phyloP scores from a whole-genome alignment of 345 rosid genomes.

The Draba incana region DNA sequence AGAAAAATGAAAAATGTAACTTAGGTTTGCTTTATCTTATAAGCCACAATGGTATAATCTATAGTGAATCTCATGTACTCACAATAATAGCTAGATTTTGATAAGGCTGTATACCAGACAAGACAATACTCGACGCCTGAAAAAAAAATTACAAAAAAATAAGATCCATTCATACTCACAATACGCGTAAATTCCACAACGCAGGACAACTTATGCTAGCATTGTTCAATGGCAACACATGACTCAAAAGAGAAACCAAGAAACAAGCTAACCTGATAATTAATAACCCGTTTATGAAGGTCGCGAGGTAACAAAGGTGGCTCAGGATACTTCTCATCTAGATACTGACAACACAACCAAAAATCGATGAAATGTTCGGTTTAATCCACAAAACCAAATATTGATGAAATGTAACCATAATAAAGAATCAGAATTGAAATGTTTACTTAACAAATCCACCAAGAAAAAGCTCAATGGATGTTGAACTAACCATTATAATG shows the following conservation, averaged over 20 bases:
- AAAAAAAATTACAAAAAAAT: conserved; percentile 5
- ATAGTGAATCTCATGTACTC: conserved; percentile 27
- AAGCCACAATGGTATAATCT: not conserved
- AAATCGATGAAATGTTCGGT: not conserved
- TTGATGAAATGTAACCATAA: too few relatives aligned
- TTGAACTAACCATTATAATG: conserved; percentile 47
- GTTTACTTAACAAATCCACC: too few relatives aligned
- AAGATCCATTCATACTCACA: conserved; percentile 8
- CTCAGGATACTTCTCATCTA: conserved; percentile 86
- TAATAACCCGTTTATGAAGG: conserved; percentile 61
- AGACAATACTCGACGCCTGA: conserved; percentile 77
- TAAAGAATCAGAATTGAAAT: too few relatives aligned
- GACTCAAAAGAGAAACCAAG: not conserved
- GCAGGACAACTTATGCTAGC: not conserved
- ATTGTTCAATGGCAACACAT: conserved; percentile 2
- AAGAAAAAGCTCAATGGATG: not conserved
- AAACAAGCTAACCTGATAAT: conserved; percentile 54
- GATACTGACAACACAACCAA: conserved; percentile 47
- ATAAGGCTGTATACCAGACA: conserved; percentile 80
- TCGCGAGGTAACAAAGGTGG: conserved; percentile 66
- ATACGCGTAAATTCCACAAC: not conserved
- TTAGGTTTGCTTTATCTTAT: not conserved
- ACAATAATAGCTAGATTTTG: conserved; percentile 69
- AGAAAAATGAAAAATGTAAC: not conserved
- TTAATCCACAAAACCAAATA: not conserved